These are phyloP conservation scores for Stevia rebaudiana DNA, from an alignment of 140 eudicot species.

Conservation along the genomic window DNA sequence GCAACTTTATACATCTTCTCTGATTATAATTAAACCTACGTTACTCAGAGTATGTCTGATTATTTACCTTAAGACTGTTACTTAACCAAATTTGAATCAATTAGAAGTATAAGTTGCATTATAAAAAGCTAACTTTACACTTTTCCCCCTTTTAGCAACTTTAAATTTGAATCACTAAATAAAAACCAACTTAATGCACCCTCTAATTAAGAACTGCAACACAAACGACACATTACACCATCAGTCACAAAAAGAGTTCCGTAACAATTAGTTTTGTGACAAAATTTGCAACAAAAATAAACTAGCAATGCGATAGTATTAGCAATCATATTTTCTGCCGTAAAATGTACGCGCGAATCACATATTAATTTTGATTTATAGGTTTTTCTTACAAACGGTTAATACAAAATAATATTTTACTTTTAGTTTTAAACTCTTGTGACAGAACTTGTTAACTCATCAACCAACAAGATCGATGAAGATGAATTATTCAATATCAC, in stretches of 20 bases:
- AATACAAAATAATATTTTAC: neutral
- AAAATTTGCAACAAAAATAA: neutral
- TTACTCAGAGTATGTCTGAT: neutral
- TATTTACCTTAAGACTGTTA: neutral
- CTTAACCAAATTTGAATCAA: neutral
- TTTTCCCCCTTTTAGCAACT: neutral
- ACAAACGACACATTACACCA: neutral
- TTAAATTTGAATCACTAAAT: neutral
- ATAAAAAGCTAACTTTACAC: constrained; percentile 3
- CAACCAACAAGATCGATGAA: neutral
- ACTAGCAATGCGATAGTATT: neutral
- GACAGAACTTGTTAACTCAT: too few relatives aligned
- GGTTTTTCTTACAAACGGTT: neutral
- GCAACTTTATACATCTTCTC: neutral
- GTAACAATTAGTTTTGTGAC: too few relatives aligned
- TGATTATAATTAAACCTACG: neutral
- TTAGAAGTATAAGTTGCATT: neutral
- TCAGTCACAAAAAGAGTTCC: neutral
- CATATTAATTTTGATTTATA: neutral
- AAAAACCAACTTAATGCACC: neutral
- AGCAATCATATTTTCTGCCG: neutral
- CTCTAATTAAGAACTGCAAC: neutral
- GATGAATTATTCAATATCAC: constrained; percentile 15
- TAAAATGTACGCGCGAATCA: neutral
- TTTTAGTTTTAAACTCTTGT: neutral